phyloP scores from a whole-genome alignment of 169 alveolate species.

The Theileria equi region DNA sequence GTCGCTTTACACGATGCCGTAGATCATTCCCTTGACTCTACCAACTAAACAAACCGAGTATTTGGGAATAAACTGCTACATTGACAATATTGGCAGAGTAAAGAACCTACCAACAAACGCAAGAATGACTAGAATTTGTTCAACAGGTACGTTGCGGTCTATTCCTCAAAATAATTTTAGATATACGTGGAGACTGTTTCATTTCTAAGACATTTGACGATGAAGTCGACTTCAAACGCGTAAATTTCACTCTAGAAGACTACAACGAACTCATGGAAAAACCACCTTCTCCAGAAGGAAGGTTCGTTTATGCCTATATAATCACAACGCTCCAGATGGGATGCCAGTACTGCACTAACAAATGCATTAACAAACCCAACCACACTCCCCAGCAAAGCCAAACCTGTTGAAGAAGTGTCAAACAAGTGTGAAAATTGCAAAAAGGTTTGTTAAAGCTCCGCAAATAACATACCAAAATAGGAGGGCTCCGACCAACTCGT shows the following conservation, averaged over 20 bases:
- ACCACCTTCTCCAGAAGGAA: constrained; percentile 83
- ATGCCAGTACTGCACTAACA: constrained; percentile 55
- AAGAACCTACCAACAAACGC: constrained; percentile 84
- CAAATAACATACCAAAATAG: background rate
- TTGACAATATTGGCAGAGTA: constrained; percentile 85
- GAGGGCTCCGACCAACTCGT: constrained; percentile 28
- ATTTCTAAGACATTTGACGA: constrained; percentile 84
- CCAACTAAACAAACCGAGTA: constrained; percentile 78
- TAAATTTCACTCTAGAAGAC: constrained; percentile 72
- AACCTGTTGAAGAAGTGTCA: constrained; percentile 5
- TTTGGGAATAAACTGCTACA: constrained; percentile 81
- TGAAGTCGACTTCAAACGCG: constrained; percentile 79
- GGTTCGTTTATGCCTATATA: constrained; percentile 49
- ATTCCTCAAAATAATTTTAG: constrained; percentile 15
- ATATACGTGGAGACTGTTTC: constrained; percentile 86
- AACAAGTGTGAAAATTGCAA: constrained; percentile 71
- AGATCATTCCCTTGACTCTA: constrained; percentile 85
- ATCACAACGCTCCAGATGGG: constrained; percentile 48
- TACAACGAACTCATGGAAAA: constrained; percentile 73
- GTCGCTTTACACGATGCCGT: background rate
- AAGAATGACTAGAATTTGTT: constrained; percentile 84
- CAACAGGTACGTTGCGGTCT: constrained; percentile 63
- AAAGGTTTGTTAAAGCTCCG: constrained; percentile 34
- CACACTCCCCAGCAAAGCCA: background rate
- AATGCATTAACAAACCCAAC: constrained; percentile 20